Evolutionary conservation across 176 grass and related monocot genomes (phyloP), one percentile per base, ranked within the genome.

Genomic region (Rhynchospora tenuis): DNA sequence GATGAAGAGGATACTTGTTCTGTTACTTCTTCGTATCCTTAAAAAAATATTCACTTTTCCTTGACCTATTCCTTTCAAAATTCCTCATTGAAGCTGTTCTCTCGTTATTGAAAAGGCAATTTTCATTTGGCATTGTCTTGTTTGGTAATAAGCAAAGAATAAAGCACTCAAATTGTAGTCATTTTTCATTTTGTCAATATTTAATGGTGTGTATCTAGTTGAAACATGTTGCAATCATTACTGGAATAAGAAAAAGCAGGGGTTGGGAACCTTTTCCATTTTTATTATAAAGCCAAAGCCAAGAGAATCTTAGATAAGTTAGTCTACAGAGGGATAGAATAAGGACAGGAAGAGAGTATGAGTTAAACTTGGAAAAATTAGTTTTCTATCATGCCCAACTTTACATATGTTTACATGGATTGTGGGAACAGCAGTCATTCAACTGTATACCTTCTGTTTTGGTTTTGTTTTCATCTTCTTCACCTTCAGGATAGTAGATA

Each of bases 1-100:
- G 80, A 68, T 48, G 80, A 82, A 68, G 80, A 82, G 22, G 80
- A 82, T 68, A 27, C 61, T 19, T 82, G 60, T 61, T 82, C 80
- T 16, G 43, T 82, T 82, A 19, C 80, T 82, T 82, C 80, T 82
- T 82, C 80, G 80, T 82, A 82, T 82, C 80, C 80, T 82, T 82
- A 16, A 64, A 27, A 27, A 68, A 52, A 4, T 64, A 63, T 28
- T 11, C 6, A 67, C 23, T 51, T 54, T 31, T 56, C 48, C 13
- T 77, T 77, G 47, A 17, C 73, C 31, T 55, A 3, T 77, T 77
- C 15, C 24, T 56, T 26, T 9, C 73, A 55, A 77, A 29, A 56
- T 56, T 77, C 55, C 71, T 76, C 24, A 77, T 11, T 17, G 1
- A 29, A 56, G 15, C 23, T 24, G 9, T 28, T 31, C 31, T 52